Evolutionary conservation across 768 basidiomycete genomes (phyloP).

Genomic region (Cyathus striatus): DNA sequence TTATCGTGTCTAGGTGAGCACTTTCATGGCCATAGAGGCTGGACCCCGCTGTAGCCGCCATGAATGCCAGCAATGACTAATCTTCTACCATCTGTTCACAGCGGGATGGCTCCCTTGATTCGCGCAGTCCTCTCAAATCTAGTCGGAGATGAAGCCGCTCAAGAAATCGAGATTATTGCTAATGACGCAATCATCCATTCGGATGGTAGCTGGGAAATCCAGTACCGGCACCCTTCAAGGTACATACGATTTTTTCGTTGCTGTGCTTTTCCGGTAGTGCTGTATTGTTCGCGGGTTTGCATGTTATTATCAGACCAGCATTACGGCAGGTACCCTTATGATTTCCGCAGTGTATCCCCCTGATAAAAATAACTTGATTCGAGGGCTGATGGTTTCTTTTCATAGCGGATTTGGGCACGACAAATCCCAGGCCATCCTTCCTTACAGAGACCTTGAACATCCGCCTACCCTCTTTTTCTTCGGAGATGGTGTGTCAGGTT

Average conservation of each 20-base stretch:
- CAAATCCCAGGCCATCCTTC: conserved; percentile 91
- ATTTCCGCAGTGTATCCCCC: no score
- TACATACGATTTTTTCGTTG: conserved; percentile 26
- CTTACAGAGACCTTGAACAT: conserved; percentile 66
- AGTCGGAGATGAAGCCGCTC: conserved; percentile 65
- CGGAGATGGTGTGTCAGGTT: conserved; percentile 95
- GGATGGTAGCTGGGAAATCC: conserved; percentile 74
- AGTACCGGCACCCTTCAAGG: conserved; percentile 88
- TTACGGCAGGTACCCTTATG: not conserved
- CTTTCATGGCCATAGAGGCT: no score
- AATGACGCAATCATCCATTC: conserved; percentile 73
- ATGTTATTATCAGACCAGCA: no score
- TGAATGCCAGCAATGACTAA: no score
- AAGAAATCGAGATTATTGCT: conserved; percentile 86
- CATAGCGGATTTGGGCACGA: conserved; percentile 94
- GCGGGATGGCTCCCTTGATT: conserved; percentile 39
- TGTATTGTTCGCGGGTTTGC: no score
- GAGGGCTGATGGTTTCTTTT: no score
- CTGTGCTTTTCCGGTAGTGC: no score
- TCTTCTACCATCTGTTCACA: not conserved
- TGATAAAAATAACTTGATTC: no score
- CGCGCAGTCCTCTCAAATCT: conserved; percentile 85
- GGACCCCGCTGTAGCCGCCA: no score
- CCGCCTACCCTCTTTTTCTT: conserved; percentile 93
- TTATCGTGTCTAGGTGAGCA: conserved; percentile 84